These are phyloP conservation scores for Taiozyma onychis DNA, from an alignment of 1,139 yeast genomes.

Conservation along the genomic window DNA sequence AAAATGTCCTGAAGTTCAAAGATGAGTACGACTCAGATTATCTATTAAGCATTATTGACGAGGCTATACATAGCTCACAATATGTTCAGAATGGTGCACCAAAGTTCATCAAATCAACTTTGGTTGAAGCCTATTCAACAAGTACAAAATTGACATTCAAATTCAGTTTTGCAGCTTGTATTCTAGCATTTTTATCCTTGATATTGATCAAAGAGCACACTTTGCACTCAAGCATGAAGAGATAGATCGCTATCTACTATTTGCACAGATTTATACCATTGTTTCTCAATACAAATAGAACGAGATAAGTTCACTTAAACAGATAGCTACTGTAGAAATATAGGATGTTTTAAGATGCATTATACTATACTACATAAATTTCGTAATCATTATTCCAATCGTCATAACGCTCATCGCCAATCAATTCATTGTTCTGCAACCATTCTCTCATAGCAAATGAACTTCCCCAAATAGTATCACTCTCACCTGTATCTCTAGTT, in stretches of 20 bases:
- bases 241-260: constrained; percentile 9
- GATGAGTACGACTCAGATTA: constrained; percentile 29
- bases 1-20: constrained; percentile 23
- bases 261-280: too few species aligned
- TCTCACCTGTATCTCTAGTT: background rate
- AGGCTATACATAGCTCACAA: constrained; percentile 52
- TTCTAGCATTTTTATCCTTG: constrained; percentile 32
- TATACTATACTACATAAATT: constrained; percentile 3
- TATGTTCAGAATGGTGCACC: constrained; percentile 49
- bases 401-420: background rate
- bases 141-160: constrained; percentile 51
- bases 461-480: background rate
- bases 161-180: constrained; percentile 37
- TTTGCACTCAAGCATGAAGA: constrained; percentile 29
- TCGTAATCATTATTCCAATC: background rate
- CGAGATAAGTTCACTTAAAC: too few species aligned
- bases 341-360: background rate
- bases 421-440: constrained; percentile 1
- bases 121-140: constrained; percentile 41
- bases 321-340: background rate
- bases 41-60: constrained; percentile 39
- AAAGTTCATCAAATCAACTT: constrained; percentile 36
- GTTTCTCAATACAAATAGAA: too few species aligned
- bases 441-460: background rate
- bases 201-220: constrained; percentile 35